Conservation (phyloP, 768 basidiomycete species). For the Kwoniella dendrophila region DNA sequence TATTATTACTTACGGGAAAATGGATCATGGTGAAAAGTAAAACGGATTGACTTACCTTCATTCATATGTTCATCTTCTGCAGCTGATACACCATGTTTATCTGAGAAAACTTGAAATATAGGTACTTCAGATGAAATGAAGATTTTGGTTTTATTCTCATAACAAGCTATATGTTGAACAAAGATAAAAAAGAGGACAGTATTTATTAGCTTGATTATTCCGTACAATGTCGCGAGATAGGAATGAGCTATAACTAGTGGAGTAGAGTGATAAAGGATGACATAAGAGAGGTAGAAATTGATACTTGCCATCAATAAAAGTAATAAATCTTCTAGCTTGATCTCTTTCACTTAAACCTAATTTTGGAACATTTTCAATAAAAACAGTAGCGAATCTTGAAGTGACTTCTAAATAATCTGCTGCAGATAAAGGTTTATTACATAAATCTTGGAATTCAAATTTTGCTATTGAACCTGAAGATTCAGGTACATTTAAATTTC, state of each 20-base stretch:
- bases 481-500: slow-evolving; percentile 75
- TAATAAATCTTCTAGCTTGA: slow-evolving; percentile 90
- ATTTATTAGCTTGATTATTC: too few species aligned
- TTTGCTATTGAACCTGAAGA: slow-evolving; percentile 78
- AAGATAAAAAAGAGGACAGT: not conserved
- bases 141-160: slow-evolving; percentile 91
- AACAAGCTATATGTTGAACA: slow-evolving; percentile 66
- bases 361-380: slow-evolving; percentile 82
- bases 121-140: slow-evolving; percentile 92
- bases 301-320: slow-evolving; percentile 84
- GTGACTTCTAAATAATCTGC: slow-evolving; percentile 96
- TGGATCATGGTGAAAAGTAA: not conserved
- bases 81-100: slow-evolving; percentile 59
- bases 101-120: slow-evolving; percentile 85
- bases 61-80: slow-evolving; percentile 74
- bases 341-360: slow-evolving; percentile 87
- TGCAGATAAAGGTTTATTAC: slow-evolving; percentile 84
- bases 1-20: not conserved
- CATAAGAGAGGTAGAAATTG: not conserved
- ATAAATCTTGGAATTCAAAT: slow-evolving; percentile 83
- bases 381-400: slow-evolving; percentile 80
- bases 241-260: not conserved
- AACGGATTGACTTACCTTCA: slow-evolving; percentile 48
- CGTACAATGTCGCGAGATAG: too few species aligned
- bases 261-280: too few species aligned